A percentile compares a stretch with the other conserved stretches of the same genome.
Evolutionary conservation across 306 rosid genomes (phyloP).

Genomic region (Hippophae gyantsensis): DNA sequence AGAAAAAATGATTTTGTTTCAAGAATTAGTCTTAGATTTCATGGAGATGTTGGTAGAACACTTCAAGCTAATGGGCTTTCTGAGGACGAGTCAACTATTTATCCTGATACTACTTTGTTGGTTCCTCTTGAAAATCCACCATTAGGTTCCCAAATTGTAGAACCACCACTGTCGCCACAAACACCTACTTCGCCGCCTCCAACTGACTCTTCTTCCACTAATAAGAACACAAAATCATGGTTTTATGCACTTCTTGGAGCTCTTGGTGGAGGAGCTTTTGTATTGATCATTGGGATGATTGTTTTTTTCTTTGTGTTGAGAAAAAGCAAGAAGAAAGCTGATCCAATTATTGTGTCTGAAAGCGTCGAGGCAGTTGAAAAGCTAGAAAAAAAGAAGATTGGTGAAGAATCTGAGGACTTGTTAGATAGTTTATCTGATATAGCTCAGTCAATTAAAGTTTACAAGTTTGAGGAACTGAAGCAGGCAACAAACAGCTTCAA

Average conservation of each 20-base stretch:
- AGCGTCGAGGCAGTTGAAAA: slow-evolving; percentile 11
- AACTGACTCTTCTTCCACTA: slow-evolving; percentile 20
- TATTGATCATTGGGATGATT: slow-evolving; percentile 18
- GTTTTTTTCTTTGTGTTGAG: slow-evolving; percentile 20
- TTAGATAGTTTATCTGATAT: slow-evolving; percentile 39
- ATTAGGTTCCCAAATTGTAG: slow-evolving; percentile 28
- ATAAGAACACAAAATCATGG: slow-evolving; percentile 49
- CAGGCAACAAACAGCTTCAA: slow-evolving; percentile 59
- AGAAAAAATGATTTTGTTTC: slow-evolving; percentile 32
- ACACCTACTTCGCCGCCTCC: slow-evolving; percentile 12
- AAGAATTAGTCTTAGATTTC: slow-evolving; percentile 29
- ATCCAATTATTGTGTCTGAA: slow-evolving; percentile 11
- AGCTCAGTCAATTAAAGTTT: slow-evolving; percentile 58
- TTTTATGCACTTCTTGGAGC: slow-evolving; percentile 51
- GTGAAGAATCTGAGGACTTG: slow-evolving; percentile 28
- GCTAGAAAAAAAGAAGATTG: slow-evolving; percentile 1
- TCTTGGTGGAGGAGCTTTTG: slow-evolving; percentile 28
- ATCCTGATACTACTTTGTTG: slow-evolving; percentile 50
- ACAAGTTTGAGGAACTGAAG: slow-evolving; percentile 53
- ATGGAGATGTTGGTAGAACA: slow-evolving; percentile 15
- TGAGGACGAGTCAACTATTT: slow-evolving; percentile 11
- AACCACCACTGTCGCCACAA: slow-evolving; percentile 26
- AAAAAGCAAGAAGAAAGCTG: slow-evolving; percentile 20
- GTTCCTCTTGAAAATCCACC: slow-evolving; percentile 68
- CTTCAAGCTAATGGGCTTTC: slow-evolving; percentile 56